Percentiles rank a stretch among this genome's conserved stretches.
phyloP scores from a whole-genome alignment of 2,329 filamentous ascomycete genomes.

The Fusarium brachygibbosum region DNA sequence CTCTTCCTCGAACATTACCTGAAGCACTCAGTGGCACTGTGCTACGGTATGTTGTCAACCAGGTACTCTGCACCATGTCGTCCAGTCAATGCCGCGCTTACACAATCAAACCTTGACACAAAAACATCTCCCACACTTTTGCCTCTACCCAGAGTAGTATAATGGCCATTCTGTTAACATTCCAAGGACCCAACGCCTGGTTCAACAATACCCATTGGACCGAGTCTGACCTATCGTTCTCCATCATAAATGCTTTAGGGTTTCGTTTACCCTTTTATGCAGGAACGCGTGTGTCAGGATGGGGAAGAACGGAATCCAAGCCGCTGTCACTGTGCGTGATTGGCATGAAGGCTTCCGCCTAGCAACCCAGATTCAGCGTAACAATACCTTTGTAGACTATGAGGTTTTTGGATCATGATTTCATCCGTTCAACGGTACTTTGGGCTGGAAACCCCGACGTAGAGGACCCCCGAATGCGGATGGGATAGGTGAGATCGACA shows the following conservation, averaged over 20 bases:
- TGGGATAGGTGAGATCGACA: conserved; percentile 3
- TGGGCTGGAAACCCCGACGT: background rate
- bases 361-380: conserved; percentile 36
- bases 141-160: background rate
- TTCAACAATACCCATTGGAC: background rate
- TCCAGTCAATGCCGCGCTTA: too few species aligned
- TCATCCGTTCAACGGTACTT: background rate
- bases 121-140: too few species aligned
- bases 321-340: conserved; percentile 3
- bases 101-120: background rate
- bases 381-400: conserved; percentile 31
- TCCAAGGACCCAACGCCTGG: conserved; percentile 18
- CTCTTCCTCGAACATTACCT: background rate
- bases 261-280: conserved; percentile 18
- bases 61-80: background rate
- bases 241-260: background rate
- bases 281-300: conserved; percentile 19
- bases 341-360: conserved; percentile 38
- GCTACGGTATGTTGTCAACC: background rate
- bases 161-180: conserved; percentile 15
- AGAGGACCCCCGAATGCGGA: conserved; percentile 24
- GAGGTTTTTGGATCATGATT: background rate
- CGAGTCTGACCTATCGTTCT: background rate
- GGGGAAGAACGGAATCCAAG: conserved; percentile 20
- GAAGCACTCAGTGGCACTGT: background rate